Percentiles rank a stretch among this genome's conserved stretches.
Conservation (phyloP, 2,329 filamentous ascomycete species). For the Apiospora aurea region DNA sequence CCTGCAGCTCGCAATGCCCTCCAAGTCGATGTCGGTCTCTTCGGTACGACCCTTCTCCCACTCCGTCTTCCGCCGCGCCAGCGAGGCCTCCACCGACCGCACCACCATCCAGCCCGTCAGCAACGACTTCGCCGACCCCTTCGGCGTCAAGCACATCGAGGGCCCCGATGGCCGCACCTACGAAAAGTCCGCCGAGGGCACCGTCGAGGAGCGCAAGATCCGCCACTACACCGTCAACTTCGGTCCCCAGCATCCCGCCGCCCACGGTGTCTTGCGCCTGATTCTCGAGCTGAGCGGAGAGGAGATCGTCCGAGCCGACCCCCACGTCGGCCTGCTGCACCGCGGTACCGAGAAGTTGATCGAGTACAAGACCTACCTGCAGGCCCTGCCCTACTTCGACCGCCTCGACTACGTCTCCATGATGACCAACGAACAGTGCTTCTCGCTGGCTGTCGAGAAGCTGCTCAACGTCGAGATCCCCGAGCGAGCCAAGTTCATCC, state of each 20-base stretch:
- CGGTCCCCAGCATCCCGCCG: conserved; percentile 96
- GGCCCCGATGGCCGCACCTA: conserved; percentile 47
- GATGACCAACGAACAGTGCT: conserved; percentile 99
- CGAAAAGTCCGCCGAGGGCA: conserved; percentile 57
- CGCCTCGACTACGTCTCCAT: conserved; percentile 98
- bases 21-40: conserved; percentile 32
- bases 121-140: conserved; percentile 55
- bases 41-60: conserved; percentile 68
- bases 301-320: conserved; percentile 95
- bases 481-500: conserved; percentile 94
- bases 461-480: conserved; percentile 96
- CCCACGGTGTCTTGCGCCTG: conserved; percentile 95
- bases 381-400: conserved; percentile 98
- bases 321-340: conserved; percentile 95
- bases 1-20: conserved; percentile 49
- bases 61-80: conserved; percentile 67
- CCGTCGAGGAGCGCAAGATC: conserved; percentile 77
- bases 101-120: conserved; percentile 72
- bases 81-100: conserved; percentile 60
- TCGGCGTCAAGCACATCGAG: conserved; percentile 54
- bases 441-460: conserved; percentile 95
- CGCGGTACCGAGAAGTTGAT: conserved; percentile 99
- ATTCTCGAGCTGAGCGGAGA: conserved; percentile 98
- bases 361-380: conserved; percentile 99
- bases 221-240: conserved; percentile 99